Evolutionary conservation across 208 protist genomes (phyloP).

Genomic region (Trypanosoma cruzi): DNA sequence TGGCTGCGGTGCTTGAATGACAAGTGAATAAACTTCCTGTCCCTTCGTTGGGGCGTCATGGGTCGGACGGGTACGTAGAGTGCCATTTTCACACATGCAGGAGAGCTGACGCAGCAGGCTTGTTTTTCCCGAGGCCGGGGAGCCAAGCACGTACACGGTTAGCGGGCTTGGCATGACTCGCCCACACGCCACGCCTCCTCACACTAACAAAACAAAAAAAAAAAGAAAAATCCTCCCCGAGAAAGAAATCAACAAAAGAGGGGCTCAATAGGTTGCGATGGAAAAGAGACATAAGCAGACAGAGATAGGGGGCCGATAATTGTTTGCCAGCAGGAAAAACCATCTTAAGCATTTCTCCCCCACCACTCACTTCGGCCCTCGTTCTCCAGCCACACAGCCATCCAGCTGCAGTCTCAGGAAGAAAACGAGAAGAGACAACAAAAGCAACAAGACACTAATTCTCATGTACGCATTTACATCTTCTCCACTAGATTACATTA

Average conservation of each 20-base stretch:
- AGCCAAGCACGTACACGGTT: constrained; percentile 65
- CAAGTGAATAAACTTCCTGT: constrained; percentile 59
- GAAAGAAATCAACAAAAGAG: not conserved
- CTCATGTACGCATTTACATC: not conserved
- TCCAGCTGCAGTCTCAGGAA: not conserved
- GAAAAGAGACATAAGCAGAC: no score
- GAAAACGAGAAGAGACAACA: not conserved
- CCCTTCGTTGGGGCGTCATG: constrained; percentile 58
- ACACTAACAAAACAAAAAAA: not conserved
- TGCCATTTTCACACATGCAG: constrained; percentile 31
- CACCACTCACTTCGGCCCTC: not conserved
- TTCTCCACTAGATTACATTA: no score
- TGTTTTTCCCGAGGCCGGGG: constrained; percentile 71
- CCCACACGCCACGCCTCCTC: not conserved
- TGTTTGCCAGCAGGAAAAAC: not conserved
- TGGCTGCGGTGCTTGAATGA: constrained; percentile 17
- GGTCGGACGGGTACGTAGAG: constrained; percentile 26
- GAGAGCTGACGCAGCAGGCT: constrained; percentile 60
- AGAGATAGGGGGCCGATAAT: no score
- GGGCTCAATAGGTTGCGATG: not conserved
- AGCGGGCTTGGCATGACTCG: constrained; percentile 20
- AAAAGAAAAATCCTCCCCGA: constrained; percentile 7
- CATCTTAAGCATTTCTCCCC: not conserved
- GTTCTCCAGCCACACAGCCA: not conserved
- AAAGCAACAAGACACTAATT: not conserved